A percentile compares a stretch with the other conserved stretches of the same genome.
Conservation (phyloP, 257 asterid species). For the Plantago major region DNA sequence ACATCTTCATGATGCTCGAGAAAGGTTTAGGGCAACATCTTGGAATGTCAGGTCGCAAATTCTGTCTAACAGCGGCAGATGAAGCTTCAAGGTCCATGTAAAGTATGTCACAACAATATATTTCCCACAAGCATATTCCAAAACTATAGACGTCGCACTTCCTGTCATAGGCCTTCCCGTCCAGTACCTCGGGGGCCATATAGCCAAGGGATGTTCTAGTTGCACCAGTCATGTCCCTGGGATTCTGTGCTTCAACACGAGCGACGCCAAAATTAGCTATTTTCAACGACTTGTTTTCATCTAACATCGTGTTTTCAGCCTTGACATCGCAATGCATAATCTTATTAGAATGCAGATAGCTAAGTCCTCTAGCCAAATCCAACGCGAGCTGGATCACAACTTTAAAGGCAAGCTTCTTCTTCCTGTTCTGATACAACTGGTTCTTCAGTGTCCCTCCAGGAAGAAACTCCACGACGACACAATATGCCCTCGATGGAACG, state of each 20-base stretch:
- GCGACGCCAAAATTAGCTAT: constrained; percentile 97
- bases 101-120: constrained; percentile 90
- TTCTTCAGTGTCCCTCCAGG: constrained; percentile 77
- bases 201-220: constrained; percentile 88
- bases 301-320: constrained; percentile 90
- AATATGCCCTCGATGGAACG: constrained; percentile 84
- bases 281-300: constrained; percentile 49
- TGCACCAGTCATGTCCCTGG: constrained; percentile 96
- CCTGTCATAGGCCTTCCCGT: constrained; percentile 90
- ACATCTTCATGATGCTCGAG: constrained; percentile 58
- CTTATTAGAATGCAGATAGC: constrained; percentile 84
- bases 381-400: constrained; percentile 79
- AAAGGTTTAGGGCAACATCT: constrained; percentile 71
- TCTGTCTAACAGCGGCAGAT: constrained; percentile 89
- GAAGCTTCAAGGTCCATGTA: constrained; percentile 74
- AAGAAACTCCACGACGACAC: constrained; percentile 89
- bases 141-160: constrained; percentile 95
- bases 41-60: constrained; percentile 72
- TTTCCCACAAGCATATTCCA: constrained; percentile 92
- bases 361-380: constrained; percentile 81
- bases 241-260: constrained; percentile 94
- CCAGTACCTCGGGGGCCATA: constrained; percentile 99
- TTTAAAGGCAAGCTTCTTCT: constrained; percentile 76
- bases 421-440: constrained; percentile 64
- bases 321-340: constrained; percentile 94